These are phyloP conservation scores for Diaporthe destruens DNA, from an alignment of 2,329 filamentous ascomycete species.

Conservation along the genomic window DNA sequence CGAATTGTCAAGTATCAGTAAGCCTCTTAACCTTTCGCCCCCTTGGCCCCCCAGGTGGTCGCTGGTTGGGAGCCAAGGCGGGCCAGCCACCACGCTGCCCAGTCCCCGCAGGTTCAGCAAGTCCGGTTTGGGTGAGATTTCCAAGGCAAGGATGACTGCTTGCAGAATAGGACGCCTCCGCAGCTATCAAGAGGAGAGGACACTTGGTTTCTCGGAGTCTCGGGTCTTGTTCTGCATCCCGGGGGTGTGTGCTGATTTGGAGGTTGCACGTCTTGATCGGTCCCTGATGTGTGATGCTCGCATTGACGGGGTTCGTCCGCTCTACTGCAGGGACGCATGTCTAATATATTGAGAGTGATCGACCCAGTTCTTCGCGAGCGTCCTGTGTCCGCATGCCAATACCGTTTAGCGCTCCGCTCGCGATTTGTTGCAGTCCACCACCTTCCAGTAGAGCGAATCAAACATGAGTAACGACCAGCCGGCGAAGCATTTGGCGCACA, in stretches of 20 bases:
- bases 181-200: neutral
- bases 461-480: constrained; percentile 4
- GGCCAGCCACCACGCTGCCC: too few species aligned
- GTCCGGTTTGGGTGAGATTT: neutral
- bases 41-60: neutral
- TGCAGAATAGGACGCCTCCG: constrained; percentile 2
- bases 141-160: constrained; percentile 23
- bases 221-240: constrained; percentile 17
- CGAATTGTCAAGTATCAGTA: constrained; percentile 19
- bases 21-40: constrained; percentile 4
- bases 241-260: neutral
- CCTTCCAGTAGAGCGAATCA: neutral
- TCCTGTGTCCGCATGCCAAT: neutral
- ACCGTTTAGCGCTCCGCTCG: neutral
- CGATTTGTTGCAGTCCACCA: neutral
- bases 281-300: constrained; percentile 15
- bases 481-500: constrained; percentile 34
- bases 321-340: constrained; percentile 16
- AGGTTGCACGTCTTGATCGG: neutral
- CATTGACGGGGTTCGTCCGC: constrained; percentile 13
- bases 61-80: constrained; percentile 10
- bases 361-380: neutral
- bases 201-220: neutral
- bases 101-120: constrained; percentile 8
- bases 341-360: neutral